Base-by-base conservation (phyloP, 495 filamentous ascomycete species). In the Trypethelium eluteriae region DNA sequence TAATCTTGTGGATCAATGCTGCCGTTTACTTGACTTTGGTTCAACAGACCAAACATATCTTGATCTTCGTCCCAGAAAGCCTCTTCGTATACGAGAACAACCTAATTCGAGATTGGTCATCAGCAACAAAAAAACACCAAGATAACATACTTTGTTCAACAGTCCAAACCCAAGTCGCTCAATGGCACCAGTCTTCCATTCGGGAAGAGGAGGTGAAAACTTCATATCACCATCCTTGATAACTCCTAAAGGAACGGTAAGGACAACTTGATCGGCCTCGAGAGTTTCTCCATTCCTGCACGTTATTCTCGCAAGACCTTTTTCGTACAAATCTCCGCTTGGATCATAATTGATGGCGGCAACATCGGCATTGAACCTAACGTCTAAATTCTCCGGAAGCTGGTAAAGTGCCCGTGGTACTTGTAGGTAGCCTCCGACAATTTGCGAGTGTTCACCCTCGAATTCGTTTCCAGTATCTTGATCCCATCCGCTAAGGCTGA, bases 381-480 rank as follows among this genome's bases (percentile, higher is more conserved):
- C 83, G 72, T 96, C 86, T n/a, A 99, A 81, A 64, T 84, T 87
- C 2, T 82, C 84, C 2, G 94, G 95, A 49, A 86, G 81, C 50
- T 85, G 82, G 75, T 87, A 86, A 25, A 99, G 79, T 2, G 91
- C 94, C 65, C 88, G 85, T 2, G 95, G 89, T 44, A 99, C 83
- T 73, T 92, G 92, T 68, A 90, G 89, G 73, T 98, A 98, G 5
- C 94, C 94, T 49, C 94, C 94, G 50, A 95, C 81, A 14, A 99
- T 86, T 82, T 94, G 90, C 3, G 91, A 88, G 71, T 99, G 94
- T 63, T 90, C 87, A 18, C 94, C 94, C 73, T 96, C 92, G 76
- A 96, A 98, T 70, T 99, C 94, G 74, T 99, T 97, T 1, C 95
- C 94, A 56, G 91, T 90, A 72, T 98, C 94, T 72, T 97, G 89